Conservation (phyloP, 2,329 filamentous ascomycete genomes). For the Albifimbria verrucaria region DNA sequence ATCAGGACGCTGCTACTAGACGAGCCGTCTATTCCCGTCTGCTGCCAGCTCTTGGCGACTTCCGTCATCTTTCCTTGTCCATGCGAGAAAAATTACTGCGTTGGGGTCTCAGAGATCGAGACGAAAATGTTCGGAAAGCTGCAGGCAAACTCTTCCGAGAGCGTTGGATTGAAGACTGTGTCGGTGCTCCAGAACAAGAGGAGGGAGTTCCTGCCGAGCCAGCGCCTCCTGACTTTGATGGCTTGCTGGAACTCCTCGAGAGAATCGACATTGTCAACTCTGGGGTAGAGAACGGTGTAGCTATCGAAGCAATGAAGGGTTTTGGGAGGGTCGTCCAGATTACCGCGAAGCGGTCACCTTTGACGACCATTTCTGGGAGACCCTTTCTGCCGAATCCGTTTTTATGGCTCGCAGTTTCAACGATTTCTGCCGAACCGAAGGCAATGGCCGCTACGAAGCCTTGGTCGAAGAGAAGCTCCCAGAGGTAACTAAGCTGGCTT, state of each 20-base stretch:
- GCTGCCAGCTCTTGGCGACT: slow-evolving; percentile 86
- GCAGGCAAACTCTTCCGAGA: slow-evolving; percentile 87
- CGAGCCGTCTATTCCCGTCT: slow-evolving; percentile 84
- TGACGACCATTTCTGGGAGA: slow-evolving; percentile 75
- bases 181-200: slow-evolving; percentile 59
- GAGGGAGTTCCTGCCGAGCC: slow-evolving; percentile 54
- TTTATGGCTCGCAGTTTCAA: slow-evolving; percentile 94
- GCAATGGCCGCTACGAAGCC: slow-evolving; percentile 69
- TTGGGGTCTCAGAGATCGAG: slow-evolving; percentile 91
- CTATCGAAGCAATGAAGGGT: slow-evolving; percentile 89
- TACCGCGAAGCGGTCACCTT: slow-evolving; percentile 72
- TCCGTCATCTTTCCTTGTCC: slow-evolving; percentile 85
- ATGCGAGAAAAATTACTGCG: slow-evolving; percentile 94
- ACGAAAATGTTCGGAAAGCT: slow-evolving; percentile 90
- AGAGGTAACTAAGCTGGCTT: slow-evolving; percentile 87
- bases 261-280: slow-evolving; percentile 91
- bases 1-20: slow-evolving; percentile 80
- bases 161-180: slow-evolving; percentile 97
- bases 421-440: slow-evolving; percentile 78
- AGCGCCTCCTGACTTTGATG: slow-evolving; percentile 70
- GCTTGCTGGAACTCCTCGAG: slow-evolving; percentile 84
- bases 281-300: slow-evolving; percentile 84
- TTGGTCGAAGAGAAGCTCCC: slow-evolving; percentile 91
- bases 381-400: slow-evolving; percentile 76
- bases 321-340: slow-evolving; percentile 90